Conservation (phyloP, 345 rosid genomes). For the Bruguiera sexangula region DNA sequence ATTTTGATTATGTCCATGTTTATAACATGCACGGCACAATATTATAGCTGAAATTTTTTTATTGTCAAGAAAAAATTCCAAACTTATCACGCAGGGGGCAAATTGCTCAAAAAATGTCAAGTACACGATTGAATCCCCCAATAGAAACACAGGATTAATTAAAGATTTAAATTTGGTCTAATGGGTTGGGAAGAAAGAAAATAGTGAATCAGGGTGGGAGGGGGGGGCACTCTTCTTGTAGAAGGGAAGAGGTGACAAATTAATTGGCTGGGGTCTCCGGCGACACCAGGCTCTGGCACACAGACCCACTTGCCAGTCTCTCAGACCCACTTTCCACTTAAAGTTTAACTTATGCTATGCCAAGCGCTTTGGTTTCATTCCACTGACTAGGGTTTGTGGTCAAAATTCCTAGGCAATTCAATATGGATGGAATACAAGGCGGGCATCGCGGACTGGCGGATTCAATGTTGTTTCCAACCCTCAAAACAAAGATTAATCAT, state of each 20-base stretch:
- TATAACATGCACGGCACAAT: too few species aligned
- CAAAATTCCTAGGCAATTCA: not conserved
- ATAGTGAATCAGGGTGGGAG: slow-evolving; percentile 2
- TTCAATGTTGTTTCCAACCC: too few species aligned
- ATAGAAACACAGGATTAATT: not conserved
- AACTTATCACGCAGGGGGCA: slow-evolving; percentile 19
- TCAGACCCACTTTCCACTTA: not conserved
- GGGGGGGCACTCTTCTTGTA: not conserved
- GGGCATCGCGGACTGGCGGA: too few species aligned
- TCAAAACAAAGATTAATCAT: too few species aligned
- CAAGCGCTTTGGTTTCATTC: slow-evolving; percentile 4
- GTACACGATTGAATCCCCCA: slow-evolving; percentile 55
- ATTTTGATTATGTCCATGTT: too few species aligned
- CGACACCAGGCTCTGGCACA: slow-evolving; percentile 39
- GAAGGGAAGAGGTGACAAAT: slow-evolving; percentile 29
- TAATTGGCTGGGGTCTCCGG: slow-evolving; percentile 37
- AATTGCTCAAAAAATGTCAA: slow-evolving; percentile 25
- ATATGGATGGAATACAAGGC: too few species aligned
- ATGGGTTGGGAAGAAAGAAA: slow-evolving; percentile 11
- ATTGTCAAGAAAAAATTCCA: too few species aligned
- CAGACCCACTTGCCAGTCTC: slow-evolving; percentile 36
- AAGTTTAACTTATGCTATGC: not conserved
- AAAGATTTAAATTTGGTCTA: slow-evolving; percentile 7
- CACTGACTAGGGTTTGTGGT: not conserved
- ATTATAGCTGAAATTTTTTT: too few species aligned